These are phyloP conservation scores for Aeschynomene evenia DNA, from an alignment of 306 rosid genomes.

Conservation along the genomic window DNA sequence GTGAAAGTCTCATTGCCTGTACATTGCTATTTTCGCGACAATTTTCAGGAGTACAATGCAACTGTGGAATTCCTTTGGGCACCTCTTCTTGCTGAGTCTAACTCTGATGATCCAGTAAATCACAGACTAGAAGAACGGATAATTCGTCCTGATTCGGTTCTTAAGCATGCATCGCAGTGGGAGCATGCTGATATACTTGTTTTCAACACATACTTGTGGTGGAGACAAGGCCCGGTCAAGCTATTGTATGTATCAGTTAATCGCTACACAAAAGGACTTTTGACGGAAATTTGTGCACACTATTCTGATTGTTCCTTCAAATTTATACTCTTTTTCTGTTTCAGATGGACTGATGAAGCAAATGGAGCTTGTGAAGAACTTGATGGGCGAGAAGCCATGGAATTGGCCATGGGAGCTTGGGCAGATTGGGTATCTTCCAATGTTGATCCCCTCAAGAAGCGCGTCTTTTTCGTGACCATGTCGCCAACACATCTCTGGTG, in stretches of 20 bases:
- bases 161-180: slow-evolving; percentile 77
- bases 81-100: slow-evolving; percentile 93
- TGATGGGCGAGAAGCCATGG: slow-evolving; percentile 78
- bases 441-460: slow-evolving; percentile 65
- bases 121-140: slow-evolving; percentile 82
- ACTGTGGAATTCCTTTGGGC: slow-evolving; percentile 98
- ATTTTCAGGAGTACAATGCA: slow-evolving; percentile 88
- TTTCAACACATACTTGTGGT: slow-evolving; percentile 96
- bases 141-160: slow-evolving; percentile 89
- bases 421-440: slow-evolving; percentile 87
- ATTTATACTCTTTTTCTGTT: slow-evolving; percentile 20
- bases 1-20: not conserved
- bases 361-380: slow-evolving; percentile 72
- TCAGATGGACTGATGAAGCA: slow-evolving; percentile 79
- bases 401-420: slow-evolving; percentile 94
- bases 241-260: slow-evolving; percentile 61
- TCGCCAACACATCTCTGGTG: slow-evolving; percentile 98
- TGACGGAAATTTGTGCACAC: not conserved
- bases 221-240: slow-evolving; percentile 99
- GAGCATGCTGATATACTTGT: slow-evolving; percentile 89
- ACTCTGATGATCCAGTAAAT: slow-evolving; percentile 96
- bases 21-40: slow-evolving; percentile 24
- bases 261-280: not conserved
- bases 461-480: slow-evolving; percentile 80
- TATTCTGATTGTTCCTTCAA: slow-evolving; percentile 14